A percentile compares a stretch with the other conserved stretches of the same genome.
These are phyloP conservation scores for Epichloe elymi DNA, from an alignment of 2,329 filamentous ascomycete species.

Conservation along the genomic window DNA sequence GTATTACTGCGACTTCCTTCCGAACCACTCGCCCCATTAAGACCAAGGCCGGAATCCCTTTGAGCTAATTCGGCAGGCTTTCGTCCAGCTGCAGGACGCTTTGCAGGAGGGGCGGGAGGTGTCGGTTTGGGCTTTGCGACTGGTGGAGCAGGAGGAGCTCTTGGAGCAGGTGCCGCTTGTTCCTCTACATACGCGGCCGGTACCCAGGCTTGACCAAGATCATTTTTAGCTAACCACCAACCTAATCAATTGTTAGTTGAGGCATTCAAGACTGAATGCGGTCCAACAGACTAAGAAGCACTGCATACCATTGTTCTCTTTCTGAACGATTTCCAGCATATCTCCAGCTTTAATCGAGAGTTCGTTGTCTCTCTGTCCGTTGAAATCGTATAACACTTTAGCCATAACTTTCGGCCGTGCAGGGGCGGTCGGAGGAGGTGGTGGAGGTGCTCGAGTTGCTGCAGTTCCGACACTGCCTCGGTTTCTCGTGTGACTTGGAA, in stretches of 20 bases:
- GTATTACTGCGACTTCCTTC: conserved; percentile 56
- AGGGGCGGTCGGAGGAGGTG: conserved; percentile 52
- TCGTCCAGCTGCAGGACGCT: conserved; percentile 58
- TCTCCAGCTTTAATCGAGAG: conserved; percentile 69
- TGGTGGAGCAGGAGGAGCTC: conserved; percentile 54
- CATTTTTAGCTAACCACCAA: conserved; percentile 88
- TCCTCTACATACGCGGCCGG: conserved; percentile 92
- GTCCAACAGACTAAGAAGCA: not conserved
- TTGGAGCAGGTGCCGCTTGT: conserved; percentile 48
- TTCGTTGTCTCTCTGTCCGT: conserved; percentile 72
- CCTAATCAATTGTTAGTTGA: conserved; percentile 39
- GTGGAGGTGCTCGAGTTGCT: conserved; percentile 45
- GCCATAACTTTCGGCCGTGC: conserved; percentile 57
- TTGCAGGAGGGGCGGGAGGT: conserved; percentile 66
- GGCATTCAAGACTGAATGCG: not conserved
- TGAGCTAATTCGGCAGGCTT: conserved; percentile 59
- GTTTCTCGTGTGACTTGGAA: conserved; percentile 42
- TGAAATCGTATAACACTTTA: conserved; percentile 88
- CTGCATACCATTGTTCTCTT: conserved; percentile 78
- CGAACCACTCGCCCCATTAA: conserved; percentile 42
- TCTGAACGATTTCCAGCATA: conserved; percentile 78
- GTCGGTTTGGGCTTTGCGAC: conserved; percentile 47
- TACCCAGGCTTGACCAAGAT: conserved; percentile 70
- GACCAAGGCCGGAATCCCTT: conserved; percentile 57
- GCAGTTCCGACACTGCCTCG: conserved; percentile 38